A percentile compares a stretch with the other conserved stretches of the same genome.
Conservation (phyloP, 2,329 filamentous ascomycete species). For the Colletotrichum sp. region DNA sequence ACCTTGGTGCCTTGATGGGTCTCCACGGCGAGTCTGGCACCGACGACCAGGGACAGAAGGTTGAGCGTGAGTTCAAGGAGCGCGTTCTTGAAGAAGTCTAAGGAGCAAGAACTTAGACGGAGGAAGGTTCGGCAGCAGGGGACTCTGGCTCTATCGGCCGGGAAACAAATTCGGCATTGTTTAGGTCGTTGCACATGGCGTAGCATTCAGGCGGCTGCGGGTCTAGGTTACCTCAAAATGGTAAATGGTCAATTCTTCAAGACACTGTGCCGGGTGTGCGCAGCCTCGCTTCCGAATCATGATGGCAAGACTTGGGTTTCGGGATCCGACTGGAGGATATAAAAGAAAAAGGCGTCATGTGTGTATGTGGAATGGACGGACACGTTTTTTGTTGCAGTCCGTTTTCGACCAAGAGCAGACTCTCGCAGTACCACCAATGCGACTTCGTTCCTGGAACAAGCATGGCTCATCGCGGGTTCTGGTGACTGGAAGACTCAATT, state of each 20-base stretch:
- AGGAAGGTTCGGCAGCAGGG: slow-evolving; percentile 43
- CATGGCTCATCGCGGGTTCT: background rate
- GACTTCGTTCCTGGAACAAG: background rate
- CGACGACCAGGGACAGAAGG: slow-evolving; percentile 97
- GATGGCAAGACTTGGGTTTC: slow-evolving; percentile 16
- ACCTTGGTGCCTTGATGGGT: slow-evolving; percentile 92
- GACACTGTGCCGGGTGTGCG: slow-evolving; percentile 12
- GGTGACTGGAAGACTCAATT: background rate
- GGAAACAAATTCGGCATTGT: slow-evolving; percentile 35
- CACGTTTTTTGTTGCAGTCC: slow-evolving; percentile 5
- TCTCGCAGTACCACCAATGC: slow-evolving; percentile 5
- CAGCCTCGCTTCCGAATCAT: slow-evolving; percentile 18
- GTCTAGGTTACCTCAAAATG: slow-evolving; percentile 41
- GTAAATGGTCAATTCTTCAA: slow-evolving; percentile 24
- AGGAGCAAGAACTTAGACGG: slow-evolving; percentile 52
- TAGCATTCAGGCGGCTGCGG: slow-evolving; percentile 48
- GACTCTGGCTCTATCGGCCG: slow-evolving; percentile 21
- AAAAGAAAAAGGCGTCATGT: slow-evolving; percentile 13
- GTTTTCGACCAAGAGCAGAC: background rate
- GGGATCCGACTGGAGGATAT: slow-evolving; percentile 4
- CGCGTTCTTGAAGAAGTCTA: slow-evolving; percentile 92
- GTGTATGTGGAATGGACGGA: slow-evolving; percentile 15
- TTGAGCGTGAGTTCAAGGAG: slow-evolving; percentile 99
- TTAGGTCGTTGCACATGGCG: slow-evolving; percentile 49
- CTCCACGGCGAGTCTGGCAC: slow-evolving; percentile 97